Percentiles rank a stretch among this genome's conserved stretches.
phyloP scores from a whole-genome alignment of 2,329 filamentous ascomycete genomes.

The Clonostachys rhizophaga region DNA sequence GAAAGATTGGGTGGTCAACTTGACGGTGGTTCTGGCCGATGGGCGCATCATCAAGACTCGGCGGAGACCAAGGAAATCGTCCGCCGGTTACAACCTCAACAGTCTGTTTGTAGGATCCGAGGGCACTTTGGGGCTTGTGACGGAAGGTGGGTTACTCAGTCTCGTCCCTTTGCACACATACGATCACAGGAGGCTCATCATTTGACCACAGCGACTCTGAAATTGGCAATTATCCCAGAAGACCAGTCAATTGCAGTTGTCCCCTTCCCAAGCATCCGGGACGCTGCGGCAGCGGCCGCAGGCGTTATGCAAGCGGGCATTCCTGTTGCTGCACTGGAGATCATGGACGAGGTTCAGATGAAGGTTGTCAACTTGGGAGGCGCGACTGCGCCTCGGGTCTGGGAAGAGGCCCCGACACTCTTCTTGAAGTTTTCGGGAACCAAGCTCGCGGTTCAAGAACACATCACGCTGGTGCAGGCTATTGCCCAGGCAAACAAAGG shows the following conservation, averaged over 20 bases:
- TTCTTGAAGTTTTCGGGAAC: constrained; percentile 88
- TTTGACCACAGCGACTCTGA: constrained; percentile 57
- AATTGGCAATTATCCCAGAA: constrained; percentile 71
- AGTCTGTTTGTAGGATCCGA: constrained; percentile 77
- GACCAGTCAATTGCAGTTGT: constrained; percentile 76
- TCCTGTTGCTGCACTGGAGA: constrained; percentile 73
- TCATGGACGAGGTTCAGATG: constrained; percentile 90
- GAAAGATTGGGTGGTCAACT: constrained; percentile 83
- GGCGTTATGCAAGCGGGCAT: constrained; percentile 72
- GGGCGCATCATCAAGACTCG: constrained; percentile 77
- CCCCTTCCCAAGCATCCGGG: constrained; percentile 71
- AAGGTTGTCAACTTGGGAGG: constrained; percentile 72
- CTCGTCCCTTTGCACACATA: too few relatives aligned
- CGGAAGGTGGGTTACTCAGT: constrained; percentile 45
- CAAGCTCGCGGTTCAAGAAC: constrained; percentile 71
- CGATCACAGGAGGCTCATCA: too few relatives aligned
- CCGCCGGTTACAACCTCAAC: constrained; percentile 80
- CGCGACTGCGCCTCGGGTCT: constrained; percentile 61
- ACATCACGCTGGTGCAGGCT: constrained; percentile 62
- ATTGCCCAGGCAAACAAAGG: constrained; percentile 63
- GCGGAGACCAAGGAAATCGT: constrained; percentile 72
- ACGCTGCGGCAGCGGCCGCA: constrained; percentile 70
- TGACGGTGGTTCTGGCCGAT: constrained; percentile 77
- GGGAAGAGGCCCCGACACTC: constrained; percentile 72
- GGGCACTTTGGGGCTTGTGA: constrained; percentile 76